Evolutionary conservation across 257 asterid genomes (phyloP).

Genomic region (Salvia rosmarinus): DNA sequence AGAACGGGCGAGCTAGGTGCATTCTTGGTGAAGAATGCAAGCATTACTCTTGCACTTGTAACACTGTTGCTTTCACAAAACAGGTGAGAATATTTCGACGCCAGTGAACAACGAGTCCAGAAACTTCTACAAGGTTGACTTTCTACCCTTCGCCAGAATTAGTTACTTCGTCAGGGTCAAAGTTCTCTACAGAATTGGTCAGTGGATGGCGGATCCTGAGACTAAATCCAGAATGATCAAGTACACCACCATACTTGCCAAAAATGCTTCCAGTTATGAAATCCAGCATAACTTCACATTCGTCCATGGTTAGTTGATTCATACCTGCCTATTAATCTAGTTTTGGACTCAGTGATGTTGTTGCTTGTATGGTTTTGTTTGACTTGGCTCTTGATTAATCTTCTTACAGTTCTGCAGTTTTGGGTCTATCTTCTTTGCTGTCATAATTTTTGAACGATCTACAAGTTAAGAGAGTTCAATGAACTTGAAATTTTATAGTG

Average conservation of each 20-base stretch:
- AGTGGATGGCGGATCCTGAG: no score
- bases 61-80: background rate
- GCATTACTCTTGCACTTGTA: no score
- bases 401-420: no score
- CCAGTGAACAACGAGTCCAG: background rate
- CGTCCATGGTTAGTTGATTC: background rate
- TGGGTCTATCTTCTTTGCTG: no score
- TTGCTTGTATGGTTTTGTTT: no score
- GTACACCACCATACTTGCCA: background rate
- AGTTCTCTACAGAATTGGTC: background rate
- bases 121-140: background rate
- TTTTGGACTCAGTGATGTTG: no score
- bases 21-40: background rate
- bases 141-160: slow-evolving; percentile 2
- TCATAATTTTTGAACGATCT: no score
- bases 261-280: background rate
- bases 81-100: background rate
- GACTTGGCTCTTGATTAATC: no score
- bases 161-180: slow-evolving; percentile 1
- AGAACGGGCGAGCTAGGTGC: background rate
- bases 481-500: no score
- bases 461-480: no score
- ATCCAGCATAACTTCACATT: background rate
- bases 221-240: background rate
- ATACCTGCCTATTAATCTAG: no score